phyloP scores from a whole-genome alignment of 2,329 filamentous ascomycete genomes.

The Dryadomyces quercivorus region DNA sequence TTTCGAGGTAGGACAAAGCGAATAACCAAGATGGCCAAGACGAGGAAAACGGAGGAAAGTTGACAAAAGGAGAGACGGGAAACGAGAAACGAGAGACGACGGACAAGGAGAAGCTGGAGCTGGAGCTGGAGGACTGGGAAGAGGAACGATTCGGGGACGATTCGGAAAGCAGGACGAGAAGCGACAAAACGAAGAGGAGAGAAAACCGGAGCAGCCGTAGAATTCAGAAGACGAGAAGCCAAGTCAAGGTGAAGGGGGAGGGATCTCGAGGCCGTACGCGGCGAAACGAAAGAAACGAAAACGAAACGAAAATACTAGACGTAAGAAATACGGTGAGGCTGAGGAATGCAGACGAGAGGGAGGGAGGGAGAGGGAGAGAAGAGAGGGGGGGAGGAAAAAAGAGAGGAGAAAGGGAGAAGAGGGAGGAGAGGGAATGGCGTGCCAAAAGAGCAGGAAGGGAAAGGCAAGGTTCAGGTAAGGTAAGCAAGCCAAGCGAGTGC shows the following conservation, averaged over 20 bases:
- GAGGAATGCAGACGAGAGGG: neutral
- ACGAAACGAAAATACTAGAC: neutral
- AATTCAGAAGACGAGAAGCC: neutral
- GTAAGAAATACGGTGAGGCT: conserved; percentile 7
- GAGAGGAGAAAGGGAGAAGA: neutral
- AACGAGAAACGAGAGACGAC: neutral
- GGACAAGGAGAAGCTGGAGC: neutral
- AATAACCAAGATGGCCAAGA: neutral
- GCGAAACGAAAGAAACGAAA: neutral
- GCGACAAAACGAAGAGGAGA: neutral
- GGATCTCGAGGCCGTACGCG: neutral
- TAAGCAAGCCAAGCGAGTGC: neutral
- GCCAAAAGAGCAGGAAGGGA: neutral
- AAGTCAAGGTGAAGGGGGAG: neutral
- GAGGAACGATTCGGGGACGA: neutral
- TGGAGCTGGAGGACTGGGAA: neutral
- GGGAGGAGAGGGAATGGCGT: neutral
- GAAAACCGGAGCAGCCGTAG: neutral
- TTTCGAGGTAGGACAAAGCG: neutral
- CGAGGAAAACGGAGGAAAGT: neutral
- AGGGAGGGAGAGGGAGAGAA: neutral
- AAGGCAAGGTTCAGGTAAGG: neutral
- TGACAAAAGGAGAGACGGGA: neutral
- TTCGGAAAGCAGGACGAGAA: neutral
- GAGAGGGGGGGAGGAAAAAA: neutral